A percentile compares a stretch with the other conserved stretches of the same genome.
Conservation (phyloP, 495 filamentous ascomycete genomes). For the Penicillium malachiteum region DNA sequence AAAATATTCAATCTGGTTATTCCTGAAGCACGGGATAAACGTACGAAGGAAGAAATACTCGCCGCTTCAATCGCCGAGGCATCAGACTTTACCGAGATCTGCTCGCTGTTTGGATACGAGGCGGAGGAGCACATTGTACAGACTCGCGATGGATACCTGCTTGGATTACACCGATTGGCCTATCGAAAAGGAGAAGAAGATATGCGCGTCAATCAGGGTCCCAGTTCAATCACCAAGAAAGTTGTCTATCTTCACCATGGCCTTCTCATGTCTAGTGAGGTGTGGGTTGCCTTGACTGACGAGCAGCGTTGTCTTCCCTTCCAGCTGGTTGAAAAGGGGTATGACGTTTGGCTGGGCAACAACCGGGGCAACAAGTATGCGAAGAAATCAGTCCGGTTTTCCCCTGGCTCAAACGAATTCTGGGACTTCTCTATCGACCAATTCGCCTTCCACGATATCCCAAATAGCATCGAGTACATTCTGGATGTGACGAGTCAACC, state of each 20-base stretch:
- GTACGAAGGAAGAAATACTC: conserved; percentile 44
- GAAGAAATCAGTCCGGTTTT: conserved; percentile 77
- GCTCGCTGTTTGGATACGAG: conserved; percentile 82
- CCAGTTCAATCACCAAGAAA: conserved; percentile 70
- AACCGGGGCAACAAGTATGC: conserved; percentile 99
- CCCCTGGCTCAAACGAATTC: conserved; percentile 74
- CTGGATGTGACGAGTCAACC: conserved; percentile 76
- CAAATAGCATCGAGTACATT: conserved; percentile 89
- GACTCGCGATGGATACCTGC: conserved; percentile 89
- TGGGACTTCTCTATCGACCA: conserved; percentile 99
- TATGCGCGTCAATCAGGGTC: conserved; percentile 65
- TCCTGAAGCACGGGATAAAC: conserved; percentile 61
- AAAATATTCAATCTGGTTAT: conserved; percentile 78
- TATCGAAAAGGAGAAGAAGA: conserved; percentile 80
- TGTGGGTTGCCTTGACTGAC: conserved; percentile 93
- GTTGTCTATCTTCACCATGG: conserved; percentile 96
- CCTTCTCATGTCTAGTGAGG: conserved; percentile 97
- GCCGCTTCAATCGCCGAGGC: conserved; percentile 61
- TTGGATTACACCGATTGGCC: conserved; percentile 84
- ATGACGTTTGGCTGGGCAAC: conserved; percentile 97
- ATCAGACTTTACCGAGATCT: conserved; percentile 89
- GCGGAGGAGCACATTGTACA: conserved; percentile 96
- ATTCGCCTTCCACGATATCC: conserved; percentile 97
- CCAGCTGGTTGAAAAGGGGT: conserved; percentile 83
- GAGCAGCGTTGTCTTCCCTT: conserved; percentile 84